Conservation (phyloP, 2,329 filamentous ascomycete genomes). For the Fusarium sp. region DNA sequence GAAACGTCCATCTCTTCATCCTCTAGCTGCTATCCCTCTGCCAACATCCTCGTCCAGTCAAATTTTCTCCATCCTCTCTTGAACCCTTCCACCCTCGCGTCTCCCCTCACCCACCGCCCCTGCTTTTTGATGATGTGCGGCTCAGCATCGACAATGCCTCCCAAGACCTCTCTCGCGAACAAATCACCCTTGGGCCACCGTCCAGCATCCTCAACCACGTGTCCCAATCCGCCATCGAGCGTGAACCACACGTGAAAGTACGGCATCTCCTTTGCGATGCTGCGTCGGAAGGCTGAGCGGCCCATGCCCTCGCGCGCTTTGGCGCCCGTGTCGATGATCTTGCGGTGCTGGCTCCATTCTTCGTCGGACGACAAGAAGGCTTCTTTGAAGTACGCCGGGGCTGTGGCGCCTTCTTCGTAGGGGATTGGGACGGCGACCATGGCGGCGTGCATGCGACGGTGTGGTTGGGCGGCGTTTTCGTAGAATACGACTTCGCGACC, state of each 20-base stretch:
- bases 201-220: slow-evolving; percentile 86
- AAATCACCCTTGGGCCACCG: slow-evolving; percentile 91
- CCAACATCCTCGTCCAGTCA: slow-evolving; percentile 78
- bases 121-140: slow-evolving; percentile 89
- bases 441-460: slow-evolving; percentile 82
- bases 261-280: slow-evolving; percentile 92
- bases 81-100: slow-evolving; percentile 77
- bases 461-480: slow-evolving; percentile 89
- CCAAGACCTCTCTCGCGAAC: slow-evolving; percentile 91
- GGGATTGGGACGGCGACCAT: slow-evolving; percentile 89
- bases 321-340: slow-evolving; percentile 87
- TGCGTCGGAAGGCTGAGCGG: slow-evolving; percentile 81
- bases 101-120: slow-evolving; percentile 80
- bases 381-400: slow-evolving; percentile 94
- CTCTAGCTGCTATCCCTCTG: slow-evolving; percentile 51
- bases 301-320: slow-evolving; percentile 71
- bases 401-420: slow-evolving; percentile 88
- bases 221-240: slow-evolving; percentile 89
- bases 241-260: slow-evolving; percentile 99
- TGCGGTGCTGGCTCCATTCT: slow-evolving; percentile 95
- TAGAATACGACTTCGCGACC: slow-evolving; percentile 95
- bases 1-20: background rate
- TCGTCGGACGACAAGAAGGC: slow-evolving; percentile 88
- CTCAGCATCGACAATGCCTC: slow-evolving; percentile 87
- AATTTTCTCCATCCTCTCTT: slow-evolving; percentile 89